These are phyloP conservation scores for Anacardium occidentale DNA, from an alignment of 345 rosid genomes.

Conservation along the genomic window DNA sequence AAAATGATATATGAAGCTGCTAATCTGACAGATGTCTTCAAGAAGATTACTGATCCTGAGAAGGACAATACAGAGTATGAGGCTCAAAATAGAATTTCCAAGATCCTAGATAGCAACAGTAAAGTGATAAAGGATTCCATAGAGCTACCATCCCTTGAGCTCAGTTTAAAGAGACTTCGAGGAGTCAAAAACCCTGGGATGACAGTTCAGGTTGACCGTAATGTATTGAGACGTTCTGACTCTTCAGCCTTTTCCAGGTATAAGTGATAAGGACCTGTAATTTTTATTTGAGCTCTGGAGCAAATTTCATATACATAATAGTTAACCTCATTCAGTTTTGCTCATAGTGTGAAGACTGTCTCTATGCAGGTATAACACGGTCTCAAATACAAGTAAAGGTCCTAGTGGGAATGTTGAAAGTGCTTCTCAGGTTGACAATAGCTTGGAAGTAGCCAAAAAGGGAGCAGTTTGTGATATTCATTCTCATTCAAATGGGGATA, in stretches of 20 bases:
- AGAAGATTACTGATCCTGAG: slow-evolving; percentile 23
- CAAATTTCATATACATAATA: slow-evolving; percentile 8
- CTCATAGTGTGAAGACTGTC: slow-evolving; percentile 1
- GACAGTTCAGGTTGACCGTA: slow-evolving; percentile 36
- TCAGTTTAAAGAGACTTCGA: slow-evolving; percentile 39
- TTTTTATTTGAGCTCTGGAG: not conserved
- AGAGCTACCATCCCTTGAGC: slow-evolving; percentile 30
- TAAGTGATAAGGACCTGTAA: not conserved
- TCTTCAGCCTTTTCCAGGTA: slow-evolving; percentile 63
- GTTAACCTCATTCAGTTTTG: slow-evolving; percentile 1
- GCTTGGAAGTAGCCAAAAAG: slow-evolving; percentile 27
- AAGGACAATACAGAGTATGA: slow-evolving; percentile 35
- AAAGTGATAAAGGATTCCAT: slow-evolving; percentile 31
- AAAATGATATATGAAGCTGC: slow-evolving; percentile 29
- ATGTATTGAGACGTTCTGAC: slow-evolving; percentile 51
- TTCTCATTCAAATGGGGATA: slow-evolving; percentile 33
- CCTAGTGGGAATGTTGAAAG: slow-evolving; percentile 30
- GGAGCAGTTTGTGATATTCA: slow-evolving; percentile 25
- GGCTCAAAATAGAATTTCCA: slow-evolving; percentile 28
- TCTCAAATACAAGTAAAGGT: slow-evolving; percentile 34
- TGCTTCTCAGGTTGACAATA: slow-evolving; percentile 26
- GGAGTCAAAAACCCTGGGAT: slow-evolving; percentile 31
- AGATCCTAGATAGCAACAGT: slow-evolving; percentile 33
- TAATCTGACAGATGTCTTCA: slow-evolving; percentile 20
- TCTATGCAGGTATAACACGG: slow-evolving; percentile 44